Conservation (phyloP, 345 rosid genomes). For the Balakata baccata region DNA sequence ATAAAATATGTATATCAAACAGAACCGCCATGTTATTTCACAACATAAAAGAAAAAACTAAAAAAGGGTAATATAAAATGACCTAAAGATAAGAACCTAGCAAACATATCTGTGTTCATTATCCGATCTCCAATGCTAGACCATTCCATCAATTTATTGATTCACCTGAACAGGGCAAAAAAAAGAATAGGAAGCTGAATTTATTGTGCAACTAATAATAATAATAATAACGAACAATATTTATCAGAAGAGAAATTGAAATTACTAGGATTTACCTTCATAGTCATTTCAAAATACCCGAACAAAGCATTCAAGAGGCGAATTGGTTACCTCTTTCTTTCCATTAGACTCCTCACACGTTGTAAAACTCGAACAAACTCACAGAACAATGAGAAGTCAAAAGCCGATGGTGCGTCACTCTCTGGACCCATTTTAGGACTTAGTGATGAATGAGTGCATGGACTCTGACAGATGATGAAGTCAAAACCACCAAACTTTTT, state of each 20-base stretch:
- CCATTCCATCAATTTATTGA: neutral
- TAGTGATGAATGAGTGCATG: conserved; percentile 35
- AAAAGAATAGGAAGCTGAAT: neutral
- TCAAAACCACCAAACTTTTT: conserved; percentile 63
- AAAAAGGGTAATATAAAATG: too few species aligned
- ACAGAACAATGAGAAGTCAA: conserved; percentile 59
- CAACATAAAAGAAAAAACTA: neutral
- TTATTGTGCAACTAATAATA: neutral
- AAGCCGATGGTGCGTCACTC: conserved; percentile 21
- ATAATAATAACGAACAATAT: neutral
- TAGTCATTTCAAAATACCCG: neutral
- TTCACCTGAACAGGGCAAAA: conserved; percentile 5
- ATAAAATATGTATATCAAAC: neutral
- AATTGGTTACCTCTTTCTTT: conserved; percentile 28
- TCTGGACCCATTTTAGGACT: conserved; percentile 16
- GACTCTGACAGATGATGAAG: conserved; percentile 68
- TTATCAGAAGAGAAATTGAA: too few species aligned
- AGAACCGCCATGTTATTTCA: neutral
- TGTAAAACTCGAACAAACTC: conserved; percentile 73
- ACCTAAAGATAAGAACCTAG: neutral
- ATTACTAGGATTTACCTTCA: neutral
- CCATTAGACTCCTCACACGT: conserved; percentile 53
- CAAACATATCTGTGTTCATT: neutral
- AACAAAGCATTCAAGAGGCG: neutral
- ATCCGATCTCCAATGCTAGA: neutral